Evolutionary conservation across 352 stramenopile genomes (phyloP).

Genomic region (Saprolegnia diclina): DNA sequence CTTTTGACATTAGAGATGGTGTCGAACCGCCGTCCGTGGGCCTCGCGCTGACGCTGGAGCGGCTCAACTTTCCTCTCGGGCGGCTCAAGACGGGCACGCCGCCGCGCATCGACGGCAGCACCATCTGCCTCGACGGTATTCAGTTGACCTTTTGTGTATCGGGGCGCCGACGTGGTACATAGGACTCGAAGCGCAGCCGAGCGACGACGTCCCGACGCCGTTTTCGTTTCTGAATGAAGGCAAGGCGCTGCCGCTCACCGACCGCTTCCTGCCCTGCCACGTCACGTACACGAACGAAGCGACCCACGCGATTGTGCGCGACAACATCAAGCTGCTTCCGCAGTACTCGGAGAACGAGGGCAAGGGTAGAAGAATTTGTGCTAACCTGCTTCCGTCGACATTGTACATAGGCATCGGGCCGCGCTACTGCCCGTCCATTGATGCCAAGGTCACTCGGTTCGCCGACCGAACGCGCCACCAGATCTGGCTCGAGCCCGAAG

Average conservation of each 20-base stretch:
- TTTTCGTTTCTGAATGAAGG: constrained; percentile 95
- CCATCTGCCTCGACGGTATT: constrained; percentile 90
- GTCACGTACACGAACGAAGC: constrained; percentile 95
- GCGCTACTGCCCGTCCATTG: constrained; percentile 97
- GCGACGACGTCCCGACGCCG: constrained; percentile 83
- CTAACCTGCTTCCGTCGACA: neutral
- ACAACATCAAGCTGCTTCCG: constrained; percentile 92
- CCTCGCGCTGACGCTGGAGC: constrained; percentile 91
- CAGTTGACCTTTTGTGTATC: neutral
- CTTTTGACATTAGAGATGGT: constrained; percentile 35
- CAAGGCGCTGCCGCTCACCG: constrained; percentile 50
- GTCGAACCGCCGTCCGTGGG: constrained; percentile 93
- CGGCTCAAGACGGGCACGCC: constrained; percentile 97
- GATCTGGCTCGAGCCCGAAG: constrained; percentile 98
- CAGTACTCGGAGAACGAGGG: constrained; percentile 86
- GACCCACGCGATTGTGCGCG: constrained; percentile 92
- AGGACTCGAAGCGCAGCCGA: constrained; percentile 85
- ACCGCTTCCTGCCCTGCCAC: constrained; percentile 89
- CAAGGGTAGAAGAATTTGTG: constrained; percentile 19
- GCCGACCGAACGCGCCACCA: constrained; percentile 67
- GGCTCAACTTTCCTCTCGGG: constrained; percentile 88
- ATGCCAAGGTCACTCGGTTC: constrained; percentile 91
- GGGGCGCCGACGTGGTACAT: neutral
- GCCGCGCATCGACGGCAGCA: constrained; percentile 90
- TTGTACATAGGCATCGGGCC: constrained; percentile 45